phyloP scores from a whole-genome alignment of 768 basidiomycete genomes.

The Leccinum imitatum region DNA sequence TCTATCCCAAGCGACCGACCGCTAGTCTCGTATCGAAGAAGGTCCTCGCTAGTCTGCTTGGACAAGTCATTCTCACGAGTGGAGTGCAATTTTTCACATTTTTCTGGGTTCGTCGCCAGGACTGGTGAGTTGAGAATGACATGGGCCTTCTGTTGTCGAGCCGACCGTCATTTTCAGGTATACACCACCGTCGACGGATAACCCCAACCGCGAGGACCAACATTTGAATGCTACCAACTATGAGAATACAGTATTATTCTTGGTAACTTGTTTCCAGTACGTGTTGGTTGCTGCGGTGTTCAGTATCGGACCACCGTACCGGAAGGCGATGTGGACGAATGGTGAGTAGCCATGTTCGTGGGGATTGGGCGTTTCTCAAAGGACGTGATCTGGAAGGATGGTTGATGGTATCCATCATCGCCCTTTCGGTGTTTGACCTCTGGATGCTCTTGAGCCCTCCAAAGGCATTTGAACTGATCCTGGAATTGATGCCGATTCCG shows the following conservation, averaged over 20 bases:
- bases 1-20: constrained; percentile 89
- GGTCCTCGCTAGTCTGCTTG: constrained; percentile 89
- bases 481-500: constrained; percentile 80
- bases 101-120: constrained; percentile 81
- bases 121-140: constrained; percentile 55
- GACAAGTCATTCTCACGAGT: constrained; percentile 87
- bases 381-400: constrained; percentile 47
- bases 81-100: constrained; percentile 84
- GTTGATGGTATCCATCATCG: constrained; percentile 75
- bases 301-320: constrained; percentile 96
- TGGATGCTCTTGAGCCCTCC: constrained; percentile 77
- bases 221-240: constrained; percentile 83
- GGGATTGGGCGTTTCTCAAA: not conserved
- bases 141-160: not conserved
- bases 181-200: constrained; percentile 53
- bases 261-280: constrained; percentile 98
- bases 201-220: constrained; percentile 53
- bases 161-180: constrained; percentile 55
- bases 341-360: constrained; percentile 45
- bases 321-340: constrained; percentile 94
- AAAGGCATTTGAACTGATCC: constrained; percentile 49
- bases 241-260: constrained; percentile 90
- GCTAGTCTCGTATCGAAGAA: constrained; percentile 95
- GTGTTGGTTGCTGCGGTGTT: constrained; percentile 96
- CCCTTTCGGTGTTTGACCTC: constrained; percentile 70